Evolutionary conservation across 1,139 yeast species (phyloP), one percentile per base, ranked within the genome.

Genomic region (Taphrina deformans): DNA sequence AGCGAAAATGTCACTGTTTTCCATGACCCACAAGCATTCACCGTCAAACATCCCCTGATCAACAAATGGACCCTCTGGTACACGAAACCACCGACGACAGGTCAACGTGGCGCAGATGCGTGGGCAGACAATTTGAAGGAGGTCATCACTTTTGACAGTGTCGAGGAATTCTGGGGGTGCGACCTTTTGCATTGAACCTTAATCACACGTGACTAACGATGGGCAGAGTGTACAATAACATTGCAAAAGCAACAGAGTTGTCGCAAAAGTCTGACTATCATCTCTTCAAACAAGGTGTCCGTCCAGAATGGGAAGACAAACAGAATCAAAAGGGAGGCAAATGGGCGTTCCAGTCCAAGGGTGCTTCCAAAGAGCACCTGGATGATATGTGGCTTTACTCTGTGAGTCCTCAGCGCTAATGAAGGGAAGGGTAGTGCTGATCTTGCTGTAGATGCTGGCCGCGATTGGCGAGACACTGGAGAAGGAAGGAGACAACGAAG

Each of bases 271-370:
- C 97, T 14, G 99, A 95, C 78, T 93, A 93, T 79, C 97, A 95
- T 76, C 85, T 93, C 75, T 93, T 95, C 82, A 89, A 93, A 79
- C 89, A 88, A 75, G 97, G 93, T 66, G 86, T 95, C 73, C 88
- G 91, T 77, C 99, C 99, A 66, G 98, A 93, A 81, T 93, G 99
- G 99, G 99, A 93, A 82, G 98, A 93, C 78, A 82, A 80, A 65
- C 83, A 85, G 71, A 95, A 95, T 79, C 78, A 91, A 69, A 82
- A 86, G 72, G 99, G 99, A 75, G 99, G 99, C 73, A 90, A 89
- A 79, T 93, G 97, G 97, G 83, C 89, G 50, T 89, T 85, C 79
- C 86, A 84, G 77, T 86, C 87, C 78, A 86, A 82, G 76, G 84
- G 85, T 71, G 88, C 83, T 70, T 80, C 81, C 68, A 77, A 79